Base-by-base conservation (phyloP, 169 alveolate species). In the Plasmodium falciparum region DNA sequence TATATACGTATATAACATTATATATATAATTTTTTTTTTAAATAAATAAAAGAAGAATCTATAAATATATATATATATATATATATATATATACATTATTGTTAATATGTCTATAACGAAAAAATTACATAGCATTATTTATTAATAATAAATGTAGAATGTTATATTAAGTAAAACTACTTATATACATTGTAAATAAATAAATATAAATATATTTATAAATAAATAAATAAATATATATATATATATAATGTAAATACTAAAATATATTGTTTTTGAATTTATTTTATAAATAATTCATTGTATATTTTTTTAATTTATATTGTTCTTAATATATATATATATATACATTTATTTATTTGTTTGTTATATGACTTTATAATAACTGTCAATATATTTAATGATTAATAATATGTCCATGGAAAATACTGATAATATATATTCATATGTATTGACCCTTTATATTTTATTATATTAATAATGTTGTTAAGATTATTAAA, bases 251-350 rank as follows among this genome's bases (percentile, higher is more conserved):
- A 17, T 56, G 29, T 56, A 56, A 22, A 56, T n/a, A 39, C 9
- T 5, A 39, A 33, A 39, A 56, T 56, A 13, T 56, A 56, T 12
- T 56, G 22, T 56, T 15, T 56, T 12, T n/a, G 65, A 56, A 56
- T 56, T 56, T 56, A 56, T 56, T 56, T 56, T 17, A 56, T 17
- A 12, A 56, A 56, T 56, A 56, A 56, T 56, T 56, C 65, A 56
- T 17, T 56, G 65, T 22, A 56, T 56, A 56, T 56, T 56, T 56
- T 56, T 56, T 56, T 22, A 17, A 7, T 5, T 39, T 39, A 39
- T 39, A 39, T 39, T 39, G 47, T 39, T 39, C 9, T 39, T 39
- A 39, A 39, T 39, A 39, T 39, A 39, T 39, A 39, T 39, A 5
- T 33, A 0, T 39, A 39, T 39, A 5, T 39, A 20, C 22, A 39